Percentiles rank a stretch among this genome's conserved stretches.
Evolutionary conservation across 495 filamentous ascomycete genomes (phyloP).

Genomic region (Sphaerosporella brunnea): DNA sequence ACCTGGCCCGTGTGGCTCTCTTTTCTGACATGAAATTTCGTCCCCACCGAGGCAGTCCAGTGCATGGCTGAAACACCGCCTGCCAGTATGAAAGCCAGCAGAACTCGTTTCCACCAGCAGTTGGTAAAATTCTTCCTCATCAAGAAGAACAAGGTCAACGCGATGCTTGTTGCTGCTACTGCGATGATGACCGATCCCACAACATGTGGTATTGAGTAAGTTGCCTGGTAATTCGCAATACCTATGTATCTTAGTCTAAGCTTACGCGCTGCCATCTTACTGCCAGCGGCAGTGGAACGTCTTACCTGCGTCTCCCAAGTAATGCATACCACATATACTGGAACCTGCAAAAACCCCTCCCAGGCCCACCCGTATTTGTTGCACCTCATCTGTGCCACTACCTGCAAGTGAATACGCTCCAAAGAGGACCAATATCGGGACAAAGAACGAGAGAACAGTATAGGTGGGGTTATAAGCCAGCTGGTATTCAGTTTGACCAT

Average conservation of each 20-base stretch:
- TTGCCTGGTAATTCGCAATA: slow-evolving; percentile 59
- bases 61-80: slow-evolving; percentile 72
- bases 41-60: slow-evolving; percentile 63
- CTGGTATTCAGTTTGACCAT: slow-evolving; percentile 43
- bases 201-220: slow-evolving; percentile 41
- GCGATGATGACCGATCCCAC: slow-evolving; percentile 55
- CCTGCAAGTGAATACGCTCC: slow-evolving; percentile 51
- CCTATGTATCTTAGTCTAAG: no score
- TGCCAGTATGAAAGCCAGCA: slow-evolving; percentile 50
- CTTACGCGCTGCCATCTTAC: no score
- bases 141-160: slow-evolving; percentile 60
- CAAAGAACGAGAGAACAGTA: slow-evolving; percentile 61
- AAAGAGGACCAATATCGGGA: slow-evolving; percentile 58
- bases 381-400: slow-evolving; percentile 34
- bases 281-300: no score
- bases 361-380: slow-evolving; percentile 38
- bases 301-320: slow-evolving; percentile 56
- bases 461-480: slow-evolving; percentile 55
- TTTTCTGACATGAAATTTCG: slow-evolving; percentile 17
- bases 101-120: slow-evolving; percentile 51
- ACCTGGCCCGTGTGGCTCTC: background rate
- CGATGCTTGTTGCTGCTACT: slow-evolving; percentile 44
- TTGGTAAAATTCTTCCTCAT: slow-evolving; percentile 62
- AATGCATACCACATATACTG: slow-evolving; percentile 75
- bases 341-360: slow-evolving; percentile 52